A percentile compares a stretch with the other conserved stretches of the same genome.
phyloP scores from a whole-genome alignment of 2,329 filamentous ascomycete genomes.

The Teratosphaeria gauchensis region DNA sequence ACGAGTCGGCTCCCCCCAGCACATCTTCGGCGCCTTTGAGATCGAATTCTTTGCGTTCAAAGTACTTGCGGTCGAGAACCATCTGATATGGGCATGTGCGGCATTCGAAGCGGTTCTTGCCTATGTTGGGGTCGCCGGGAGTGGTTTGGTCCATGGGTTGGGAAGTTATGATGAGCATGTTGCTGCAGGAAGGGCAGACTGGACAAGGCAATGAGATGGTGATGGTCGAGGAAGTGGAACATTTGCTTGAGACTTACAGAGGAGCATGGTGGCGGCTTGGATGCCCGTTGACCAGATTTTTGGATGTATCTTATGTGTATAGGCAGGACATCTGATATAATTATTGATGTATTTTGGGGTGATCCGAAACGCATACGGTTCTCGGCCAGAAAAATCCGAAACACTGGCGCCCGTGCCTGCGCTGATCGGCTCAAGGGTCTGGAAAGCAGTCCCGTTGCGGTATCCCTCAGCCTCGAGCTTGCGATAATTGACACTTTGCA shows the following conservation, averaged over 20 bases:
- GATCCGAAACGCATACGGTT: background rate
- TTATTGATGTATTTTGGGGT: background rate
- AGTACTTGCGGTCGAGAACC: constrained; percentile 67
- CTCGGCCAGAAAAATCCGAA: background rate
- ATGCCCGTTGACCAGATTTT: background rate
- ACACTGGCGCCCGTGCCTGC: background rate
- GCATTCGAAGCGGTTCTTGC: constrained; percentile 79
- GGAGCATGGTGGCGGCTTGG: constrained; percentile 44
- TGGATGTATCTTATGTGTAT: background rate
- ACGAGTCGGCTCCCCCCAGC: constrained; percentile 77
- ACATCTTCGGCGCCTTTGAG: constrained; percentile 84
- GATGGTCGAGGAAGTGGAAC: background rate
- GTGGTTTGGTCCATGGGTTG: constrained; percentile 27
- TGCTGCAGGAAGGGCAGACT: constrained; percentile 79
- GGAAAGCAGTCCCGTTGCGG: background rate
- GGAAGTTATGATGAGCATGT: constrained; percentile 65
- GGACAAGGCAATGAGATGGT: constrained; percentile 3
- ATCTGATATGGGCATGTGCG: constrained; percentile 92
- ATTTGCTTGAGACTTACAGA: constrained; percentile 44
- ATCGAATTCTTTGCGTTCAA: constrained; percentile 69
- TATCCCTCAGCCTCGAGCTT: background rate
- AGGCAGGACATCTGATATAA: background rate
- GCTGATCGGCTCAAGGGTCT: background rate
- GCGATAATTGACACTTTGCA: background rate
- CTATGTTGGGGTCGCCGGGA: constrained; percentile 30